Evolutionary conservation across 768 basidiomycete genomes (phyloP).

Genomic region (Kwoniella dendrophila): DNA sequence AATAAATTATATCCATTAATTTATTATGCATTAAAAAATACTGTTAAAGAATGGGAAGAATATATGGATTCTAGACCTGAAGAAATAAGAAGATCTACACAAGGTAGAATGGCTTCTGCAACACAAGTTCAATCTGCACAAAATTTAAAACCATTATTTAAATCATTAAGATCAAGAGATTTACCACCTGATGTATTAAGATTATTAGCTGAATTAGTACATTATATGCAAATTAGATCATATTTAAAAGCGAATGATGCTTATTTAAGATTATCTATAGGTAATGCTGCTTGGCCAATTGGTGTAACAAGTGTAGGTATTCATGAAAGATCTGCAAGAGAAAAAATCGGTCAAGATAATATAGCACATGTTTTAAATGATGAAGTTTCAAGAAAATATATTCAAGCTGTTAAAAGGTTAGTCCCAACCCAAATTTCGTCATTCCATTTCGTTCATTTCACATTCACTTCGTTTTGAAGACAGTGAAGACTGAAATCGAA

Average conservation of each 20-base stretch:
- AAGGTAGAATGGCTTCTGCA: constrained; percentile 91
- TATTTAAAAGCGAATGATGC: constrained; percentile 96
- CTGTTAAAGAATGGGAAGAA: constrained; percentile 93
- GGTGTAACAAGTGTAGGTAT: constrained; percentile 99
- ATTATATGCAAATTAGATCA: constrained; percentile 92
- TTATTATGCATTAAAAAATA: constrained; percentile 86
- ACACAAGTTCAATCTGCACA: constrained; percentile 94
- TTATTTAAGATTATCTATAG: constrained; percentile 93
- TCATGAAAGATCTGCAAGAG: constrained; percentile 94
- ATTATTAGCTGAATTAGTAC: constrained; percentile 87
- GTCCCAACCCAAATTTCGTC: background rate
- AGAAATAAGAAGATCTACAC: constrained; percentile 78
- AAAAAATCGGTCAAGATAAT: constrained; percentile 96
- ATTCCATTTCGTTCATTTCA: background rate
- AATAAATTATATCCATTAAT: constrained; percentile 96
- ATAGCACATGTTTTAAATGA: constrained; percentile 98
- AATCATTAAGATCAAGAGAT: constrained; percentile 76
- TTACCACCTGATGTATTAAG: constrained; percentile 81
- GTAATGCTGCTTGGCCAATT: constrained; percentile 99
- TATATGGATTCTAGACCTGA: constrained; percentile 93
- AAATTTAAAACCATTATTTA: constrained; percentile 96
- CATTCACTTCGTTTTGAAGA: background rate
- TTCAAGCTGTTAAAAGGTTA: constrained; percentile 92
- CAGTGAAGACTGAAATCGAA: background rate
- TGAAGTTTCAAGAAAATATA: constrained; percentile 97